Evolutionary conservation across 306 rosid species (phyloP).

Genomic region (Prosopis cineraria): DNA sequence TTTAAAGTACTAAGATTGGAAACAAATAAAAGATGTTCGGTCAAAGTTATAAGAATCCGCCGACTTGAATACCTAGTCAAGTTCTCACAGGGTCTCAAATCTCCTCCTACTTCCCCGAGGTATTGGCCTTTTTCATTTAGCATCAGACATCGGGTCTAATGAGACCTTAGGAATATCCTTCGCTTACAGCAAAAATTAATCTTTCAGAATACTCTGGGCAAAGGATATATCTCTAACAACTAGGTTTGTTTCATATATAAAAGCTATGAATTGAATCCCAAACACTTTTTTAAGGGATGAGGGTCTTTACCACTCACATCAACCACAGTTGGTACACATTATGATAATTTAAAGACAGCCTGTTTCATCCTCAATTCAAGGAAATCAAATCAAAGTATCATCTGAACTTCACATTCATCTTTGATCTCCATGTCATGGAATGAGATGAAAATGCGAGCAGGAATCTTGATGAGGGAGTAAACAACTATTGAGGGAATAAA

Average conservation of each 20-base stretch:
- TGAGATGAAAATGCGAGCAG: neutral
- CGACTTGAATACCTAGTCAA: neutral
- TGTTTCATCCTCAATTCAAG: neutral
- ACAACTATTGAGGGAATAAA: neutral
- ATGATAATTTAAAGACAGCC: neutral
- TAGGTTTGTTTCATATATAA: neutral
- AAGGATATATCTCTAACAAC: neutral
- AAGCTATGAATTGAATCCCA: neutral
- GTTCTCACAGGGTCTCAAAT: neutral
- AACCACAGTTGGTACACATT: neutral
- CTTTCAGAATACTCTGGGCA: neutral
- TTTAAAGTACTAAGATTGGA: neutral
- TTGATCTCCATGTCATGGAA: constrained; percentile 4
- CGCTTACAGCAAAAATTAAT: neutral
- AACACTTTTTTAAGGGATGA: neutral
- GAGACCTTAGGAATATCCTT: neutral
- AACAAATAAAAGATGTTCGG: neutral
- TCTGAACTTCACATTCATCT: too few species aligned
- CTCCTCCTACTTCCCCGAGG: neutral
- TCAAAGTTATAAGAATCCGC: neutral
- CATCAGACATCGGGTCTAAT: neutral
- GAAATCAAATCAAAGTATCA: neutral
- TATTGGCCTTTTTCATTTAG: neutral
- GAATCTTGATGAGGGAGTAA: neutral
- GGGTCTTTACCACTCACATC: neutral